Percentiles rank a stretch among this genome's conserved stretches.
These are phyloP conservation scores for Leishmania gerbilli DNA, from an alignment of 208 protist species.

Conservation along the genomic window DNA sequence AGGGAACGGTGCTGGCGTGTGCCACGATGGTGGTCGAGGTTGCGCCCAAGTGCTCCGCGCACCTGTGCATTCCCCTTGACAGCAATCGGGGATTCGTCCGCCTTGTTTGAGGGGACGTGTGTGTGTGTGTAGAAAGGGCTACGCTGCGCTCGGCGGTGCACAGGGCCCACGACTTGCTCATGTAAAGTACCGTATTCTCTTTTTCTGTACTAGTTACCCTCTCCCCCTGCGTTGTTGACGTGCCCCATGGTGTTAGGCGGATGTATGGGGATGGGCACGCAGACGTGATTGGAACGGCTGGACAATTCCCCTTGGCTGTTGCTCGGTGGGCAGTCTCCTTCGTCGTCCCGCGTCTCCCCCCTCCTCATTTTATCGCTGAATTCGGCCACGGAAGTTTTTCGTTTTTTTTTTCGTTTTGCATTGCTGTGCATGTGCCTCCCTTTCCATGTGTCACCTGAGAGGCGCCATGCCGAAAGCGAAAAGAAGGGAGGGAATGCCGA, in stretches of 20 bases:
- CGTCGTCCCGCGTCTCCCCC: background rate
- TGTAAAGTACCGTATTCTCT: background rate
- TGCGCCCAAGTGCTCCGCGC: background rate
- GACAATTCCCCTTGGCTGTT: no score
- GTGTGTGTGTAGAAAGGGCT: background rate
- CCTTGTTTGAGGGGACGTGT: constrained; percentile 4
- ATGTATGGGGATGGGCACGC: no score
- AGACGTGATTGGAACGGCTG: background rate
- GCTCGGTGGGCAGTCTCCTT: no score
- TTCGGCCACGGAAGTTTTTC: background rate
- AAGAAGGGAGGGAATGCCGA: background rate
- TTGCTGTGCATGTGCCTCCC: background rate
- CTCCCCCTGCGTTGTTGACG: background rate
- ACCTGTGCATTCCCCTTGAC: constrained; percentile 25
- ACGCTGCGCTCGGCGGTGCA: background rate
- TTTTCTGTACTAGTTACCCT: background rate
- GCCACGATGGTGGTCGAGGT: constrained; percentile 21
- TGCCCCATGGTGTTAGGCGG: no score
- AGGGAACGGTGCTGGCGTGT: constrained; percentile 27
- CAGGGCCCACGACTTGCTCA: background rate
- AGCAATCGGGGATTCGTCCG: constrained; percentile 27
- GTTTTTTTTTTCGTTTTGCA: background rate
- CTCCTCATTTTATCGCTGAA: background rate
- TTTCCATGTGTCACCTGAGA: background rate
- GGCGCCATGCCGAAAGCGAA: background rate